These are phyloP conservation scores for Termitomyces sp. DNA, from an alignment of 1,284 basidiomycete species.

Conservation along the genomic window DNA sequence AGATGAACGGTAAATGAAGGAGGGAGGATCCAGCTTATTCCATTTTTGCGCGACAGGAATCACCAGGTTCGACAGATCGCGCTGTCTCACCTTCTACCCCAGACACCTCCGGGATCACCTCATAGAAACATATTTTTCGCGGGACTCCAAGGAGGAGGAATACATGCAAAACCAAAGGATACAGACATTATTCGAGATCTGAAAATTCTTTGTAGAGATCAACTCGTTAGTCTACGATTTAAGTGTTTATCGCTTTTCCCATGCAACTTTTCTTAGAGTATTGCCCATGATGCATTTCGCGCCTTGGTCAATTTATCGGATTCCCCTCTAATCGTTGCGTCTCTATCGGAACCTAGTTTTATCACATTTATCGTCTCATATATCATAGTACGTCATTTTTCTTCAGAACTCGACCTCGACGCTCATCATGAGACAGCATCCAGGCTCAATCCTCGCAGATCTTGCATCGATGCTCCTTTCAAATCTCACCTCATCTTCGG, in stretches of 20 bases:
- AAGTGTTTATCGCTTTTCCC: slow-evolving; percentile 9
- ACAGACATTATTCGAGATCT: slow-evolving; percentile 70
- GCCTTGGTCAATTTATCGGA: slow-evolving; percentile 94
- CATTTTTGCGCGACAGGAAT: slow-evolving; percentile 84
- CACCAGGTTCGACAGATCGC: slow-evolving; percentile 86
- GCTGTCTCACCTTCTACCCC: slow-evolving; percentile 76
- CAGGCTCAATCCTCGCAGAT: slow-evolving; percentile 86
- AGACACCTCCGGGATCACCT: slow-evolving; percentile 70
- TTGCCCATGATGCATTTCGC: slow-evolving; percentile 93
- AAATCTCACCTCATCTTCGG: slow-evolving; percentile 82
- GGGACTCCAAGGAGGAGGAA: slow-evolving; percentile 49
- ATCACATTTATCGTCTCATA: slow-evolving; percentile 86
- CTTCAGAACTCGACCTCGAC: background rate
- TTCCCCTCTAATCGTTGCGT: slow-evolving; percentile 63
- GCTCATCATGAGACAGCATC: slow-evolving; percentile 55
- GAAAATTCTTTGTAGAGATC: slow-evolving; percentile 83
- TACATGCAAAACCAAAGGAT: slow-evolving; percentile 55
- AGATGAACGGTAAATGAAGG: slow-evolving; percentile 74
- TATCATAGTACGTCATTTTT: slow-evolving; percentile 68
- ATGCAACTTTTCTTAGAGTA: slow-evolving; percentile 46
- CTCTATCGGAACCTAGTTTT: slow-evolving; percentile 75
- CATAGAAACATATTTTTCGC: slow-evolving; percentile 73
- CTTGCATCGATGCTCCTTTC: slow-evolving; percentile 95
- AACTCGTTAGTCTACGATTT: slow-evolving; percentile 47
- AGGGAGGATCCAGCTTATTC: slow-evolving; percentile 62